These are phyloP conservation scores for Fragilaria radians DNA, from an alignment of 108 stramenopile genomes.

Conservation along the genomic window DNA sequence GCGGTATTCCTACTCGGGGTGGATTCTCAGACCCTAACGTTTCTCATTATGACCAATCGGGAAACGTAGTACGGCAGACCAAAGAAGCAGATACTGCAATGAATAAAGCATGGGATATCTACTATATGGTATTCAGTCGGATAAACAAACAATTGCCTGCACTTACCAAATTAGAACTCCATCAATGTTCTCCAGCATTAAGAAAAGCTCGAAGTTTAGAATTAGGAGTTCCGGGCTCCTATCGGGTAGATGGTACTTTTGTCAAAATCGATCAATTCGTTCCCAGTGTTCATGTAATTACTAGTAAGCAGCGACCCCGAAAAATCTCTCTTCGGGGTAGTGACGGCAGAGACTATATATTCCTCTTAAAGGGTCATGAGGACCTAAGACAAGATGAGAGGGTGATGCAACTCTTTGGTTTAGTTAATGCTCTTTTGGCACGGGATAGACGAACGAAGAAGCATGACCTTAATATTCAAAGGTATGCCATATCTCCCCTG, in stretches of 20 bases:
- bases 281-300: slow-evolving; percentile 85
- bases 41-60: slow-evolving; percentile 29
- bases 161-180: slow-evolving; percentile 84
- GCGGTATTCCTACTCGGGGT: slow-evolving; percentile 51
- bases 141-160: slow-evolving; percentile 91
- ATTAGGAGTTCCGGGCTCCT: slow-evolving; percentile 96
- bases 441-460: slow-evolving; percentile 90
- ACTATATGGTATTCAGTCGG: slow-evolving; percentile 91
- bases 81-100: slow-evolving; percentile 84
- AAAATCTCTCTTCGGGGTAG: slow-evolving; percentile 93
- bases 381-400: slow-evolving; percentile 99
- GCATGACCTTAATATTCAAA: slow-evolving; percentile 91
- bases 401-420: slow-evolving; percentile 98
- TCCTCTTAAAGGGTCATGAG: slow-evolving; percentile 99
- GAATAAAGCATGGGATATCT: slow-evolving; percentile 95
- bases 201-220: slow-evolving; percentile 79
- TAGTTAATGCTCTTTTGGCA: slow-evolving; percentile 96
- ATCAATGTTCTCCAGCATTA: slow-evolving; percentile 86
- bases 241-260: slow-evolving; percentile 83
- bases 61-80: slow-evolving; percentile 37
- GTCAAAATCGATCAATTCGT: slow-evolving; percentile 90
- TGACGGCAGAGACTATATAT: slow-evolving; percentile 96
- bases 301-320: slow-evolving; percentile 97
- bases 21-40: slow-evolving; percentile 25
- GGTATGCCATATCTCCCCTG: slow-evolving; percentile 94